phyloP scores from a whole-genome alignment of 495 filamentous ascomycete species.

The Talaromyces thailandensis region DNA sequence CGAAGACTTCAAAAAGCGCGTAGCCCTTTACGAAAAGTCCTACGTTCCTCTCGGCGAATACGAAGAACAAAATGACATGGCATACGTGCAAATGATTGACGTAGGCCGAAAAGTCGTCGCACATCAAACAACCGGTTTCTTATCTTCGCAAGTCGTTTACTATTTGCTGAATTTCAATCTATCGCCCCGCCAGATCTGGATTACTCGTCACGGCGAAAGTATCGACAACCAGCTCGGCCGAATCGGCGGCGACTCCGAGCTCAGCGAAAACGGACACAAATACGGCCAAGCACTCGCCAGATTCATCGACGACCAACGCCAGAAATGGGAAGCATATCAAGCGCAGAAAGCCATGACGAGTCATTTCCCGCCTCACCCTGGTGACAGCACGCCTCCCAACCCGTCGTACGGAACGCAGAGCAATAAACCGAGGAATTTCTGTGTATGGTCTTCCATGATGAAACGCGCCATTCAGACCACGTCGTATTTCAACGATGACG shows the following conservation, averaged over 20 bases:
- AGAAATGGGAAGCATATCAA: conserved; percentile 70
- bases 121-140: conserved; percentile 82
- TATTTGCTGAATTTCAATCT: conserved; percentile 96
- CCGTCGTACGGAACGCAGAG: conserved; percentile 56
- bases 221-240: conserved; percentile 69
- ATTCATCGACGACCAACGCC: conserved; percentile 68
- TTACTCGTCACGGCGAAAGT: conserved; percentile 87
- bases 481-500: conserved; percentile 87
- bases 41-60: conserved; percentile 88
- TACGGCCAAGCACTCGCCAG: conserved; percentile 66
- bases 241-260: conserved; percentile 76
- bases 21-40: conserved; percentile 86
- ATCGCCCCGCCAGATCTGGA: conserved; percentile 92
- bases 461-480: conserved; percentile 77
- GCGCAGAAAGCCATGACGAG: conserved; percentile 58
- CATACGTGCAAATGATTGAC: conserved; percentile 95
- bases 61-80: conserved; percentile 80
- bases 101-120: conserved; percentile 90
- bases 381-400: conserved; percentile 90
- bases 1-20: conserved; percentile 85
- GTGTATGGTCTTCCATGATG: conserved; percentile 97
- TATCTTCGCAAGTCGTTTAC: conserved; percentile 81
- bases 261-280: conserved; percentile 62
- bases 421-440: conserved; percentile 73
- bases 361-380: conserved; percentile 73